These are phyloP conservation scores for Brassica cretica DNA, from an alignment of 345 rosid species.

Conservation along the genomic window DNA sequence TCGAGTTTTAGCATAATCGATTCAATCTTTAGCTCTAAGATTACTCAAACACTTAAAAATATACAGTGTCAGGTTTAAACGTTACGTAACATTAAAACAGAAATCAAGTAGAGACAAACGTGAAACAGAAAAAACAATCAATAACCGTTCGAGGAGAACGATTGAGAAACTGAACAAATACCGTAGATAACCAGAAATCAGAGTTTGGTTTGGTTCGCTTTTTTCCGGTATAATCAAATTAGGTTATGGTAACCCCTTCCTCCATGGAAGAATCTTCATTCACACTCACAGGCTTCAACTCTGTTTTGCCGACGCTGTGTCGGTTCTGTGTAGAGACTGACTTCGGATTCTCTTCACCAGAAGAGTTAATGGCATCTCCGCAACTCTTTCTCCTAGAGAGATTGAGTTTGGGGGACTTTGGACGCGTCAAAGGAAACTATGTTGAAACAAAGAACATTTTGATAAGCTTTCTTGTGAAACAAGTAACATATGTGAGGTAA, in stretches of 20 bases:
- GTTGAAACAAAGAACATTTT: background rate
- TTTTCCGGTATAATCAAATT: constrained; percentile 1
- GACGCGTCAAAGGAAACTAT: constrained; percentile 82
- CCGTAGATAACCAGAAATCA: background rate
- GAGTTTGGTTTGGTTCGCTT: constrained; percentile 1
- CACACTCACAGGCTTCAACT: constrained; percentile 6
- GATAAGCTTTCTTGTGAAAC: constrained; percentile 20
- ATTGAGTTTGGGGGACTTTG: constrained; percentile 61
- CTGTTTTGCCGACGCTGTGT: constrained; percentile 51
- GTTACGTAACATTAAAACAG: constrained; percentile 25
- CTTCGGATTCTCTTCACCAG: constrained; percentile 53
- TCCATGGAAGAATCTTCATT: constrained; percentile 13
- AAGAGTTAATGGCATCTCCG: constrained; percentile 50
- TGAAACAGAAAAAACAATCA: constrained; percentile 14
- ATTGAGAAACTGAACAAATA: constrained; percentile 2
- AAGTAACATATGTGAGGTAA: constrained; percentile 4
- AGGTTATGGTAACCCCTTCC: background rate
- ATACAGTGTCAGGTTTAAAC: constrained; percentile 15
- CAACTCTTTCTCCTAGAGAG: constrained; percentile 70
- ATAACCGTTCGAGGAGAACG: background rate
- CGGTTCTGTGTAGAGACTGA: constrained; percentile 52
- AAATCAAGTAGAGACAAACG: constrained; percentile 36
- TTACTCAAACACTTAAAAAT: constrained; percentile 19
- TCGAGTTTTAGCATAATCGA: background rate
- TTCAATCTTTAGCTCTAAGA: constrained; percentile 21